Evolutionary conservation across 495 filamentous ascomycete genomes (phyloP), one percentile per base, ranked within the genome.

Genomic region (Bacidia gigantensis): DNA sequence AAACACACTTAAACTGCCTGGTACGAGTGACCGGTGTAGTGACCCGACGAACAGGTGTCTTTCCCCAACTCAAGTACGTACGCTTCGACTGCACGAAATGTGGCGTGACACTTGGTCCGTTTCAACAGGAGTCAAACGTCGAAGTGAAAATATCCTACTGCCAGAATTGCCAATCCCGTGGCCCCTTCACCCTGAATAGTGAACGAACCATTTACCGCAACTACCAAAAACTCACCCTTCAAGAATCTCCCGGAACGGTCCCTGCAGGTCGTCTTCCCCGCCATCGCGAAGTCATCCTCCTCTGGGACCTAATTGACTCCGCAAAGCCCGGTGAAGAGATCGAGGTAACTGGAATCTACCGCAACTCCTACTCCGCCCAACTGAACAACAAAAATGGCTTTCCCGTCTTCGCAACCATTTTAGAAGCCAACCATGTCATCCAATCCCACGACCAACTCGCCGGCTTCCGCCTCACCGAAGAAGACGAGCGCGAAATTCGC

Each of bases 141-240:
- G 93, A 99, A 68, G 89, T 99, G 63, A 89, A 88, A 68, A 87
- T 99, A 62, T 83, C 84, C 0, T 97, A 84, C 73, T 99, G 93
- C 66, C 90, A 96, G 64, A 94, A 89, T 66, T 99, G 93, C 67
- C 93, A 97, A 69, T 93, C 87, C 35, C 81, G 86, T 41, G 93
- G 93, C 3, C 93, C 93, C 1, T 99, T 99, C 67, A 93, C 84
- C 7, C 73, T 99, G 56, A 96, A 96, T 69, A 87, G 87, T 2
- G 92, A 99, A 68, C 89, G 95, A 75, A 99, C 93, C 0, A 84
- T 99, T n/a, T 99, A 97, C 71, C 82, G 93, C 46, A 99, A 99
- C 65, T 99, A 94, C 71, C 93, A 99, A 64, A 97, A 95, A 61
- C 71, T 99, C 62, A 99, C 92, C 1, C 77, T 99, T 10, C 93